A percentile compares a stretch with the other conserved stretches of the same genome.
These are phyloP conservation scores for Boletales sp. DNA, from an alignment of 768 basidiomycete genomes.

Conservation along the genomic window DNA sequence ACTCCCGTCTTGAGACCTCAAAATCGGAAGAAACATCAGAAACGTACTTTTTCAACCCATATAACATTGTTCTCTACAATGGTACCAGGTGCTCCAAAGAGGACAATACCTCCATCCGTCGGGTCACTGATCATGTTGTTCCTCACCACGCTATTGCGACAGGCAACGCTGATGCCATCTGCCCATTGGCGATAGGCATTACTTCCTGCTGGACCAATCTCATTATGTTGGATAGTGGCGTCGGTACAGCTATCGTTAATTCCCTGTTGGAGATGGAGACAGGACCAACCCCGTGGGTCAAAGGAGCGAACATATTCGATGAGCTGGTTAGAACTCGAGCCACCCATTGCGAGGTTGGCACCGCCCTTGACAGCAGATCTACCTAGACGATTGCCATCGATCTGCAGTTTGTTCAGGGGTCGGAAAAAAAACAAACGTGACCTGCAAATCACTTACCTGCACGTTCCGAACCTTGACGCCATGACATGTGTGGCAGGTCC, in stretches of 20 bases:
- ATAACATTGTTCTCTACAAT: conserved; percentile 75
- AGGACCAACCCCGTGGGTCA: conserved; percentile 80
- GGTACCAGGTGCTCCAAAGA: conserved; percentile 74
- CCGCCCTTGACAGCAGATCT: conserved; percentile 55
- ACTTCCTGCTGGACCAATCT: conserved; percentile 74
- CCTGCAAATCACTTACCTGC: conserved; percentile 42
- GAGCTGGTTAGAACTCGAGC: conserved; percentile 64
- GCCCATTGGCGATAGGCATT: conserved; percentile 72
- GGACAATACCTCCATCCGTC: conserved; percentile 77
- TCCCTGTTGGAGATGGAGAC: conserved; percentile 75
- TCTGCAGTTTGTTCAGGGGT: conserved; percentile 35
- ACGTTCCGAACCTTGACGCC: conserved; percentile 67
- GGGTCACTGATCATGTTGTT: conserved; percentile 70
- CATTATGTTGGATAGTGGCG: conserved; percentile 70
- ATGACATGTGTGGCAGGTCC: conserved; percentile 56
- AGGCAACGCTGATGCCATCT: conserved; percentile 76
- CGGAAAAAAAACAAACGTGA: not conserved
- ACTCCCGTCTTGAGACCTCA: no score
- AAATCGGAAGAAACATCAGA: not conserved
- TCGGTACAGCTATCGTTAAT: conserved; percentile 54
- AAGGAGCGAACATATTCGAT: conserved; percentile 74
- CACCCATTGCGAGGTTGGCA: conserved; percentile 85
- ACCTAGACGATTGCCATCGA: conserved; percentile 66
- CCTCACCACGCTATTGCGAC: conserved; percentile 55
- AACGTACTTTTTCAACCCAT: conserved; percentile 60